Evolutionary conservation across 2,329 filamentous ascomycete species (phyloP).

Genomic region (Camillea tinctor): DNA sequence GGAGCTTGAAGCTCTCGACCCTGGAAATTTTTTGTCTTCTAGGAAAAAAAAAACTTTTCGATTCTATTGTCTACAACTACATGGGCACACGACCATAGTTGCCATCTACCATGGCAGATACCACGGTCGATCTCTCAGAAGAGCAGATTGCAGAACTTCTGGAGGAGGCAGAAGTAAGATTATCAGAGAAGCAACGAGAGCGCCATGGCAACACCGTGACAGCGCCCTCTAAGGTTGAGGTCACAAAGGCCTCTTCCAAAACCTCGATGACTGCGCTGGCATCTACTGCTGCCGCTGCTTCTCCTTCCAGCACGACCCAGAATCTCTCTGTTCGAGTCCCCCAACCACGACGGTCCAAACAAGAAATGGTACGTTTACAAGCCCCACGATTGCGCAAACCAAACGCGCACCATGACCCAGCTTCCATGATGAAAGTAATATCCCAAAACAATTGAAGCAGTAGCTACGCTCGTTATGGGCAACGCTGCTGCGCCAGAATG

Average conservation of each 20-base stretch:
- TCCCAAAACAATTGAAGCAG: conserved; percentile 74
- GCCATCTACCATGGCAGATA: conserved; percentile 27
- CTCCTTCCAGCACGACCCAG: conserved; percentile 11
- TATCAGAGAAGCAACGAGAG: conserved; percentile 35
- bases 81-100: background rate
- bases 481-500: conserved; percentile 65
- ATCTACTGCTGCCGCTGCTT: conserved; percentile 1
- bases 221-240: conserved; percentile 32
- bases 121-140: conserved; percentile 53
- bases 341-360: conserved; percentile 27
- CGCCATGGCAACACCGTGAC: conserved; percentile 30
- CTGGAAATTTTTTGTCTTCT: conserved; percentile 4
- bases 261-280: conserved; percentile 10
- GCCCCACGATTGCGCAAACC: background rate
- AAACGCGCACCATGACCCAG: conserved; percentile 1
- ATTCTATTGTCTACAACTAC: background rate
- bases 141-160: conserved; percentile 64
- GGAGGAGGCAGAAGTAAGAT: conserved; percentile 59
- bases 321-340: conserved; percentile 29
- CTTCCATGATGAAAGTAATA: conserved; percentile 72
- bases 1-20: background rate
- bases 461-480: conserved; percentile 77
- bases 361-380: conserved; percentile 32
- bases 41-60: background rate
- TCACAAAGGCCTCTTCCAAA: conserved; percentile 15